A percentile compares a stretch with the other conserved stretches of the same genome.
Evolutionary conservation across 2,329 filamentous ascomycete species (phyloP).

Genomic region (Fusarium azukiicola): DNA sequence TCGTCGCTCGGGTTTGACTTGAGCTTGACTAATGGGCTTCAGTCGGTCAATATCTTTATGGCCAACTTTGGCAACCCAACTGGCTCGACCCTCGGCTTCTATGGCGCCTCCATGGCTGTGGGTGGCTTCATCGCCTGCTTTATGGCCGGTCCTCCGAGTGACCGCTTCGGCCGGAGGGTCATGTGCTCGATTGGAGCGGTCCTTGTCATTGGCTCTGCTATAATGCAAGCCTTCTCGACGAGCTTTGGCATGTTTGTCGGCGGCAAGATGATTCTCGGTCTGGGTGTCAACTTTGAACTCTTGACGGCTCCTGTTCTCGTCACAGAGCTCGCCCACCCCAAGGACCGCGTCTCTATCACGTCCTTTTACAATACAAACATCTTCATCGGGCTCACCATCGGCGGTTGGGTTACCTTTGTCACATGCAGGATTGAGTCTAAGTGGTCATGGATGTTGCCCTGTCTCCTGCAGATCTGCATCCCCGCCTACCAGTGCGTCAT

Average conservation of each 20-base stretch:
- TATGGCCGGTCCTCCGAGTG: constrained; percentile 56
- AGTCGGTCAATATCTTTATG: constrained; percentile 61
- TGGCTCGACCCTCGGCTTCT: constrained; percentile 54
- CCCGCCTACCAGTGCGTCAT: constrained; percentile 31
- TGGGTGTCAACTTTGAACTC: constrained; percentile 54
- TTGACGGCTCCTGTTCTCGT: constrained; percentile 57
- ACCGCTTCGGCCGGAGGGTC: constrained; percentile 60
- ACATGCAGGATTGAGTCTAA: constrained; percentile 41
- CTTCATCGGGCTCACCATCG: constrained; percentile 44
- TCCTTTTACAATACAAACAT: constrained; percentile 46
- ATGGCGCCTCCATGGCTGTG: constrained; percentile 56
- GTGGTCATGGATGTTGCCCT: constrained; percentile 52
- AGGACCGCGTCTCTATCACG: constrained; percentile 54
- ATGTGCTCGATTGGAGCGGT: constrained; percentile 21
- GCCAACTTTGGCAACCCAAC: constrained; percentile 58
- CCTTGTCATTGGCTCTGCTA: constrained; percentile 43
- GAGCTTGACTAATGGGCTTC: constrained; percentile 60
- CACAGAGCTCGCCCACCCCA: constrained; percentile 57
- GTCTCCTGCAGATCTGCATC: constrained; percentile 43
- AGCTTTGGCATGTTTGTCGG: constrained; percentile 54
- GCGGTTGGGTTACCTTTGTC: constrained; percentile 52
- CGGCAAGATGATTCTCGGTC: constrained; percentile 55
- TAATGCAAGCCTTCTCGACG: constrained; percentile 49
- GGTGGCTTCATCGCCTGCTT: constrained; percentile 58
- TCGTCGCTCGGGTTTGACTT: constrained; percentile 27